Evolutionary conservation across 352 stramenopile genomes (phyloP), one percentile per base, ranked within the genome.

Genomic region (Phytophthora aleatoria): DNA sequence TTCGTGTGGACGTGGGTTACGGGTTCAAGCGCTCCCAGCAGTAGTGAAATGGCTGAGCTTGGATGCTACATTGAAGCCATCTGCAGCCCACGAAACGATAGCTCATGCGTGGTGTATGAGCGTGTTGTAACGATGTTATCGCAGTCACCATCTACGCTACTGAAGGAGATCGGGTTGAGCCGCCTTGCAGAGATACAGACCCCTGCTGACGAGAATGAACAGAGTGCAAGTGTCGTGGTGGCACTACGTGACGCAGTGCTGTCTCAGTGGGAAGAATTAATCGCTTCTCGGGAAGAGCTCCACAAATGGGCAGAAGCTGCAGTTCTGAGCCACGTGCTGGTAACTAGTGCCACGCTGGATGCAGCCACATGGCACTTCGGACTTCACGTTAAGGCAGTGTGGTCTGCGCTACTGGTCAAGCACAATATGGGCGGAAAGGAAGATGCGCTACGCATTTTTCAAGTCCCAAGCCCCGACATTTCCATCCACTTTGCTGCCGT

Each of bases 311-410:
- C 45, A 20, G 67, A 69, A 33, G 77, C 76, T 56, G 82, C 79
- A n/a, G 26, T 90, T 2, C 35, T 90, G 11, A 79, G 69, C 36
- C 50, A 79, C 44, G 45, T 82, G 12, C 41, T 81, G 28, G 4
- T 31, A 69, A 45, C 45, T 68, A 9, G 11, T 50, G 28, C 39
- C 15, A 47, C 20, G 5, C 50, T 43, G 13, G 57, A 43, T 15
- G 11, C 5, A 41, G 28, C 35, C 33, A 52, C 50, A 10, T 73
- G 61, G 59, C 20, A 64, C 41, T 90, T 93, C 63, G 85, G 81
- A 7, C 67, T 89, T 16, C 71, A 72, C 12, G 62, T 81, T 11
- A 91, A 91, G 35, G 79, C 81, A 6, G 62, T 88, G 27, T 81
- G 75, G 60, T 57, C 63, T 33, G 73, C 35, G 20, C 42, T 82